Percentiles rank a stretch among this genome's conserved stretches.
Evolutionary conservation across 2,329 filamentous ascomycete genomes (phyloP).

Genomic region (Coniella lustricola): DNA sequence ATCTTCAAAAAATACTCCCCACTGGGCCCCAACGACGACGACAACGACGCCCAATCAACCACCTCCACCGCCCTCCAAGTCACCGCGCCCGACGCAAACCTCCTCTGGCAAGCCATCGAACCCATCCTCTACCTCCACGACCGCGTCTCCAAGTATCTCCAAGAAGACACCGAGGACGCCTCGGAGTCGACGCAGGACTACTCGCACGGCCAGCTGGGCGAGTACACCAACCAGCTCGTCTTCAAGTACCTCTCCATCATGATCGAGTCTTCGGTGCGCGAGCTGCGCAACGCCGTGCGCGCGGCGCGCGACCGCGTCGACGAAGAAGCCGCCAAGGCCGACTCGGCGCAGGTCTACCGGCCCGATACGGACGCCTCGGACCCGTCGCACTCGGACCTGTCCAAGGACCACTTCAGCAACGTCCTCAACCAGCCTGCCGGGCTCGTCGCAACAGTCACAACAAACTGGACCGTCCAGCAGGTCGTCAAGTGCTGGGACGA

Average conservation of each 20-base stretch:
- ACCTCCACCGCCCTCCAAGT: not conserved
- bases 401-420: constrained; percentile 55
- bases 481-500: constrained; percentile 66
- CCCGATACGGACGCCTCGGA: constrained; percentile 33
- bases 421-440: constrained; percentile 50
- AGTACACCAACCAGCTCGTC: constrained; percentile 25
- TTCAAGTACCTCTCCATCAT: constrained; percentile 24
- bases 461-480: constrained; percentile 60
- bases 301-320: constrained; percentile 25
- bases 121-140: constrained; percentile 26
- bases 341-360: constrained; percentile 22
- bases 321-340: constrained; percentile 24
- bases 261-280: constrained; percentile 25
- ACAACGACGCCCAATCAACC: not conserved
- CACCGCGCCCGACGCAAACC: constrained; percentile 19
- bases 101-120: constrained; percentile 25
- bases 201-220: constrained; percentile 22
- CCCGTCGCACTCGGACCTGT: constrained; percentile 51
- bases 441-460: constrained; percentile 47
- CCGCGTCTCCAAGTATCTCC: constrained; percentile 23
- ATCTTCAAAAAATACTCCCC: constrained; percentile 22
- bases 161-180: constrained; percentile 22
- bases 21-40: not conserved
- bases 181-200: constrained; percentile 19
- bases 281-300: constrained; percentile 24